Conservation (phyloP, 2,329 filamentous ascomycete genomes). For the Penicillium griseofulvum region DNA sequence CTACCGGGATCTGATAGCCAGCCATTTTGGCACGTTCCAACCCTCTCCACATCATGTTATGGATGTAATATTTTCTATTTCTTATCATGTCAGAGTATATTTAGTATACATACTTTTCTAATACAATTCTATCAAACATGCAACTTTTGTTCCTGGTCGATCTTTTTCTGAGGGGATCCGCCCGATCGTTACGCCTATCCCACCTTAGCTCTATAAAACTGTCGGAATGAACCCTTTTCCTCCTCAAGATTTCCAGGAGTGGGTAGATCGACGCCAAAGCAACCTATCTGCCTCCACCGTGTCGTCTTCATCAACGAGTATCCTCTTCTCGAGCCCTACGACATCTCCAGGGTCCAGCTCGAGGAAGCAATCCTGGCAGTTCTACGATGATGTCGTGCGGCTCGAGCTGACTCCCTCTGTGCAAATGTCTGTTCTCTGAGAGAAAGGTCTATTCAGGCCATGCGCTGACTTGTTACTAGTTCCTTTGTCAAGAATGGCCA, state of each 20-base stretch:
- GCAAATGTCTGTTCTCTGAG: conserved; percentile 33
- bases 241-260: conserved; percentile 28
- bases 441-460: background rate
- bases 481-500: conserved; percentile 41
- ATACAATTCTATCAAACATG: conserved; percentile 2
- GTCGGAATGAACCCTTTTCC: conserved; percentile 18
- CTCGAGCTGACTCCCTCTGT: conserved; percentile 32
- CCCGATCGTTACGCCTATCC: background rate
- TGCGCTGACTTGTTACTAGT: conserved; percentile 19
- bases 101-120: background rate
- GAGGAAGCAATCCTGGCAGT: conserved; percentile 31
- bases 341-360: conserved; percentile 28
- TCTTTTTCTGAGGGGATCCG: conserved; percentile 7
- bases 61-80: conserved; percentile 1
- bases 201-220: conserved; percentile 2
- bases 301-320: conserved; percentile 33
- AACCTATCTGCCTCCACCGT: conserved; percentile 29
- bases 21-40: conserved; percentile 24
- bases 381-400: conserved; percentile 33
- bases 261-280: conserved; percentile 30
- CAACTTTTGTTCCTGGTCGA: conserved; percentile 6
- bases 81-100: conserved; percentile 3
- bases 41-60: conserved; percentile 4
- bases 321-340: conserved; percentile 30
- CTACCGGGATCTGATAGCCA: conserved; percentile 20